Conservation (phyloP, 208 protist genomes). For the Willaertia magna region DNA sequence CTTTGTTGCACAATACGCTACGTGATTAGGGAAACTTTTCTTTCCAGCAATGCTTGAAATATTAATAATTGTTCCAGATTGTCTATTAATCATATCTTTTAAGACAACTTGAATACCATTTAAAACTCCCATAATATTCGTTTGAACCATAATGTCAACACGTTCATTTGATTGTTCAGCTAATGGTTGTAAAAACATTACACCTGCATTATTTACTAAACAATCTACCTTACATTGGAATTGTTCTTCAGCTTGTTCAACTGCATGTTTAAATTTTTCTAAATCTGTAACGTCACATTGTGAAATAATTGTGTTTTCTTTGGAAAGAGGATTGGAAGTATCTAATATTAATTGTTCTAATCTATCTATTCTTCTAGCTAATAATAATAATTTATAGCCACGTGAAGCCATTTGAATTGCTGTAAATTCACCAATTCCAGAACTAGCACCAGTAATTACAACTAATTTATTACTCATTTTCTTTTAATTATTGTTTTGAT, state of each 20-base stretch:
- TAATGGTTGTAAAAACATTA: slow-evolving; percentile 10
- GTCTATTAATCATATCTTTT: slow-evolving; percentile 12
- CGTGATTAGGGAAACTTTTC: slow-evolving; percentile 23
- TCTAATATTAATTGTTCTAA: background rate
- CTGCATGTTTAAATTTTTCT: background rate
- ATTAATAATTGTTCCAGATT: slow-evolving; percentile 31
- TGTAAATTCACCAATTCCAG: slow-evolving; percentile 19
- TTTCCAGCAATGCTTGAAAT: slow-evolving; percentile 27
- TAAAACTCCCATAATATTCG: slow-evolving; percentile 31
- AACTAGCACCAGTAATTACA: slow-evolving; percentile 21
- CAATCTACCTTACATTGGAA: slow-evolving; percentile 6
- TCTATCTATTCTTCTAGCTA: background rate
- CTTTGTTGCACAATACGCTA: slow-evolving; percentile 32
- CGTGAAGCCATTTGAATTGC: background rate
- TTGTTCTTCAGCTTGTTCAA: background rate
- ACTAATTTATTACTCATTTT: no score
- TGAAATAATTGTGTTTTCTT: background rate
- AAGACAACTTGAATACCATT: slow-evolving; percentile 28
- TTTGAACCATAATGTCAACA: slow-evolving; percentile 22
- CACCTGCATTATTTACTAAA: slow-evolving; percentile 33
- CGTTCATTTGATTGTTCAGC: slow-evolving; percentile 19
- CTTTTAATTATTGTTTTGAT: no score
- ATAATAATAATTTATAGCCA: background rate
- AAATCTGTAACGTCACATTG: slow-evolving; percentile 22
- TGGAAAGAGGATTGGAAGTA: background rate